phyloP scores from a whole-genome alignment of 2,329 filamentous ascomycete genomes.

The Colletotrichum aenigma region DNA sequence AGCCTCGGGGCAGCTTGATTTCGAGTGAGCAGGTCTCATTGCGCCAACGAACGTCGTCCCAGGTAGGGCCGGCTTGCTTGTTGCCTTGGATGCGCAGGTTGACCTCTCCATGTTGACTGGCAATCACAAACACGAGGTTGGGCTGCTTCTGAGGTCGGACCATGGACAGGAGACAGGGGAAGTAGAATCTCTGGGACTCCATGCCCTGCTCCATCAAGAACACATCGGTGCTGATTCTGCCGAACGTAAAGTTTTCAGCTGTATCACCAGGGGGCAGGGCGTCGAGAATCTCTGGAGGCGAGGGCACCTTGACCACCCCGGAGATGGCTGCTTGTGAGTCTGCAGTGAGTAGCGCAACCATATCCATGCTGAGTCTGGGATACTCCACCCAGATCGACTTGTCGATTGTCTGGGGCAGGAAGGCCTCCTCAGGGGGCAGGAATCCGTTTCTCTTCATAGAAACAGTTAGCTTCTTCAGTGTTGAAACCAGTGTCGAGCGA shows the following conservation, averaged over 20 bases:
- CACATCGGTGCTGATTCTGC: slow-evolving; percentile 75
- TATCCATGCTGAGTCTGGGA: slow-evolving; percentile 73
- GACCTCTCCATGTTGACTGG: slow-evolving; percentile 79
- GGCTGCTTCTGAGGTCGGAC: slow-evolving; percentile 72
- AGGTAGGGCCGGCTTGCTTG: slow-evolving; percentile 71
- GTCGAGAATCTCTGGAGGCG: slow-evolving; percentile 62
- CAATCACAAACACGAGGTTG: slow-evolving; percentile 73
- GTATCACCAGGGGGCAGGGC: slow-evolving; percentile 81
- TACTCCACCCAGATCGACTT: slow-evolving; percentile 84
- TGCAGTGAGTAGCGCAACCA: slow-evolving; percentile 72
- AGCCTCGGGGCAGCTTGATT: slow-evolving; percentile 76
- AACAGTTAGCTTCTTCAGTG: slow-evolving; percentile 74
- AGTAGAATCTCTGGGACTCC: slow-evolving; percentile 68
- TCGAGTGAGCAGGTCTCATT: slow-evolving; percentile 69
- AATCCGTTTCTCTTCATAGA: slow-evolving; percentile 88
- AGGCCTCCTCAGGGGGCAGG: slow-evolving; percentile 70
- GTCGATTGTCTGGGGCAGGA: slow-evolving; percentile 79
- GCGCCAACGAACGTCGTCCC: slow-evolving; percentile 85
- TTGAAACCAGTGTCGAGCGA: slow-evolving; percentile 62
- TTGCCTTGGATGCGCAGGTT: slow-evolving; percentile 76
- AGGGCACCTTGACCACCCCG: slow-evolving; percentile 49
- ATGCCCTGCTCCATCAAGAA: slow-evolving; percentile 76
- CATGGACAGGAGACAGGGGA: slow-evolving; percentile 79
- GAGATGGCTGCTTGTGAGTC: slow-evolving; percentile 55
- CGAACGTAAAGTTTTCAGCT: slow-evolving; percentile 75